Evolutionary conservation across 345 rosid genomes (phyloP), one percentile per base, ranked within the genome.

Genomic region (Hirschfeldia incana): DNA sequence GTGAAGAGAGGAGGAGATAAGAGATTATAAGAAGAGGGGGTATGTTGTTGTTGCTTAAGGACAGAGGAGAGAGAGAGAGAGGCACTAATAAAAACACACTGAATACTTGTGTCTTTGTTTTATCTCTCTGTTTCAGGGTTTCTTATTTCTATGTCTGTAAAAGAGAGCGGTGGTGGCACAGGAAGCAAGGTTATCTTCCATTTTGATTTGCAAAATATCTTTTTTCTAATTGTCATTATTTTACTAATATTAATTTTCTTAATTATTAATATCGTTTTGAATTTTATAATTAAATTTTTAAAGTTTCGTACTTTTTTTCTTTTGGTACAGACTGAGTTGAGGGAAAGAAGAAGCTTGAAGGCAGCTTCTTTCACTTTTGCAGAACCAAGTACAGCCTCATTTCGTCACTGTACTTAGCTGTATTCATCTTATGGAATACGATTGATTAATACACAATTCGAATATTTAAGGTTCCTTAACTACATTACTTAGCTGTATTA

Each of bases 151-250:
- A 1, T 4, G 17, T 61, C 78, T 62, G 62, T 73, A 12, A 69
- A 75, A 57, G 80, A 78, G 85, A 81, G 74, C 57, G 69, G 83
- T 81, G 79, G 74, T 76, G 85, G 79, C 80, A 74, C 82, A 77
- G 53, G 78, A 13, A 63, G 83, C 83, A 70, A 80, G 72, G 37
- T 26, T 3, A 79, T 79, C 78, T 74, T 30, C 10, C 16, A n/a
- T 28, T 67, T 73, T 73, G 64, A 67, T 58, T 66, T 67, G 27
- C 42, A 79, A 74, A 64, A 55, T 4, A 70, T 63, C 80, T 53
- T 44, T 44, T 1, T 21, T 51, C 6, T 28, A 49, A 16, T 69
- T 75, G 1, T 33, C 74, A 61, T 32, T 79, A 49, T 5, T 49
- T 49, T 49, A 5, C 57, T 46, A 30, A 30, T 30, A 30, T 30